These are phyloP conservation scores for Allantophomopsis cytisporea DNA, from an alignment of 2,329 filamentous ascomycete genomes.

Conservation along the genomic window DNA sequence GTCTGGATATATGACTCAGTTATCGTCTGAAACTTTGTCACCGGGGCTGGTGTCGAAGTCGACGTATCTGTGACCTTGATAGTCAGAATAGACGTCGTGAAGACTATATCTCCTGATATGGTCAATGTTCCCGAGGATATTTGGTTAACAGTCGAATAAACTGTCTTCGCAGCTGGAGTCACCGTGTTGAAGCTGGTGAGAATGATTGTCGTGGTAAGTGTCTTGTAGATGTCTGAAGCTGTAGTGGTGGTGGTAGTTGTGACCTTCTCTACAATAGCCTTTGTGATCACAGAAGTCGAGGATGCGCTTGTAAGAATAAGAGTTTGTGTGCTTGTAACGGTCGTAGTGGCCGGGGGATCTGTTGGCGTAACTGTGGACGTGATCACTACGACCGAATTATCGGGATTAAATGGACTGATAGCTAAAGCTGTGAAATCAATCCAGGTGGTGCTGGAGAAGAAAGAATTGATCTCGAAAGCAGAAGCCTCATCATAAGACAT, in stretches of 20 bases:
- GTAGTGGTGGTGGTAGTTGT: slow-evolving; percentile 8
- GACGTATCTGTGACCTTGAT: slow-evolving; percentile 7
- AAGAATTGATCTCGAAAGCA: slow-evolving; percentile 24
- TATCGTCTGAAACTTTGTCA: slow-evolving; percentile 1
- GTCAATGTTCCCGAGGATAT: slow-evolving; percentile 9
- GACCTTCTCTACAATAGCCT: slow-evolving; percentile 14
- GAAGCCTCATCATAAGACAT: slow-evolving; percentile 20
- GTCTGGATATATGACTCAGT: slow-evolving; percentile 1
- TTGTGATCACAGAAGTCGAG: slow-evolving; percentile 11
- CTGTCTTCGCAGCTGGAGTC: slow-evolving; percentile 5
- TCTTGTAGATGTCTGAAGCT: slow-evolving; percentile 6
- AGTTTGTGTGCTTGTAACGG: slow-evolving; percentile 13
- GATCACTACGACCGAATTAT: slow-evolving; percentile 5
- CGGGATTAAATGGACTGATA: slow-evolving; percentile 21
- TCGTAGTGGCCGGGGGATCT: slow-evolving; percentile 6
- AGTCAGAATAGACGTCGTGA: slow-evolving; percentile 9
- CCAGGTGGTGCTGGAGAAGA: slow-evolving; percentile 25
- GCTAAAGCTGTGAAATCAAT: slow-evolving; percentile 25
- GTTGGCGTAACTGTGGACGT: slow-evolving; percentile 3
- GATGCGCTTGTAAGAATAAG: slow-evolving; percentile 11
- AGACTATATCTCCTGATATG: slow-evolving; percentile 7
- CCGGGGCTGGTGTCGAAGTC: slow-evolving; percentile 2
- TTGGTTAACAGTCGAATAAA: slow-evolving; percentile 8
- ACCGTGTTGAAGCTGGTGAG: slow-evolving; percentile 3
- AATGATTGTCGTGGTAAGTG: slow-evolving; percentile 8